phyloP scores from a whole-genome alignment of 2,329 filamentous ascomycete genomes.

The Penicillium verrucosum region DNA sequence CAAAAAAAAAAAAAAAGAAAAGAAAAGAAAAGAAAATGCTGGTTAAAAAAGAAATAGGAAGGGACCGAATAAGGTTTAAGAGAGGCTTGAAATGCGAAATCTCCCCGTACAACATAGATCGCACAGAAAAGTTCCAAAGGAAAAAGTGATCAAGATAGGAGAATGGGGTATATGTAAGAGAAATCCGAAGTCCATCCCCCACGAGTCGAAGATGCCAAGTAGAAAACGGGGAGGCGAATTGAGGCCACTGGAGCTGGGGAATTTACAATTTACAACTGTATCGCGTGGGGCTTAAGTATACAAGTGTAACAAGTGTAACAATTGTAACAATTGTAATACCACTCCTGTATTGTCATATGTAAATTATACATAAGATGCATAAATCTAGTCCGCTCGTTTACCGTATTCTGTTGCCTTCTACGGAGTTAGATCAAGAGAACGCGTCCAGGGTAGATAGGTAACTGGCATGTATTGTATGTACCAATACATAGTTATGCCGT shows the following conservation, averaged over 20 bases:
- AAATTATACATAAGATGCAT: neutral
- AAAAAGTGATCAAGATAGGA: neutral
- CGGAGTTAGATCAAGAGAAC: neutral
- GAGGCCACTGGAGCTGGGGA: neutral
- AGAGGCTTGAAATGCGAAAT: neutral
- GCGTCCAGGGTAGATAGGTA: no score
- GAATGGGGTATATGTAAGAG: constrained; percentile 8
- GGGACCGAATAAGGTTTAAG: neutral
- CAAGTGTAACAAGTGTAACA: no score
- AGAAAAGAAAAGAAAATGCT: neutral
- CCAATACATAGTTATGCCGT: neutral
- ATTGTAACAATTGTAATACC: no score
- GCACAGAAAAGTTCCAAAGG: neutral
- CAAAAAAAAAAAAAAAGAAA: neutral
- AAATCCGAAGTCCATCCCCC: neutral
- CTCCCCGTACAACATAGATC: neutral
- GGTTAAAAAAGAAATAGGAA: neutral
- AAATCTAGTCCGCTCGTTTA: neutral
- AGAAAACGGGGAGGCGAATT: neutral
- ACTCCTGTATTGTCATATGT: neutral
- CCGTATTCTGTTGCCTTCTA: neutral
- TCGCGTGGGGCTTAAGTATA: no score
- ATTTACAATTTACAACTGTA: neutral
- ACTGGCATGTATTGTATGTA: neutral
- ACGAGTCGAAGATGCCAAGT: neutral